Conservation (phyloP, 1,139 yeast species). For the Geotrichum candidum region DNA sequence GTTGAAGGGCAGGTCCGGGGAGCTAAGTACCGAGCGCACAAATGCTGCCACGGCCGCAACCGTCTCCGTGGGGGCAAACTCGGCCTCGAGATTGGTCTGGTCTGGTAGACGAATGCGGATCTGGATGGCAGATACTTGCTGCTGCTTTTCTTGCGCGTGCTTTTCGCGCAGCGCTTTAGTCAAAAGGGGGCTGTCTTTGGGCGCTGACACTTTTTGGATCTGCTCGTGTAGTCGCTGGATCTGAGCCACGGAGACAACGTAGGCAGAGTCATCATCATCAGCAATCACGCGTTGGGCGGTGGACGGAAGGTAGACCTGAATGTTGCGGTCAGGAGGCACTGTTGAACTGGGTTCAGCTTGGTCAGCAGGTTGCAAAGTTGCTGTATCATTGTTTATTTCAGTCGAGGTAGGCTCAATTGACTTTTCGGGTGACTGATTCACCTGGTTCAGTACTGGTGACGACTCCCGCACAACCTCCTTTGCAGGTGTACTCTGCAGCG, state of each 20-base stretch:
- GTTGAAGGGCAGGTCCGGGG: slow-evolving; percentile 27
- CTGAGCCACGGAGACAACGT: slow-evolving; percentile 13
- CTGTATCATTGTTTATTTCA: neutral
- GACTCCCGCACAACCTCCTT: neutral
- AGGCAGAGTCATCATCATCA: slow-evolving; percentile 23
- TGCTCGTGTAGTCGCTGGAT: slow-evolving; percentile 18
- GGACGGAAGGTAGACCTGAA: slow-evolving; percentile 25
- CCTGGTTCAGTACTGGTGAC: neutral
- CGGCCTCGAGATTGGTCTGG: slow-evolving; percentile 31
- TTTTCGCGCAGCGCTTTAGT: slow-evolving; percentile 30
- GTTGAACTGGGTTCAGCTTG: neutral
- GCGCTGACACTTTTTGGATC: slow-evolving; percentile 24
- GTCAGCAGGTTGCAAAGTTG: neutral
- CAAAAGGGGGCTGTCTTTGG: slow-evolving; percentile 29
- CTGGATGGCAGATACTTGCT: slow-evolving; percentile 18
- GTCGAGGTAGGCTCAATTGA: neutral
- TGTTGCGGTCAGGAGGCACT: slow-evolving; percentile 12
- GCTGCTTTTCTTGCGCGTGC: slow-evolving; percentile 24
- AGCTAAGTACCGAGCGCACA: slow-evolving; percentile 25
- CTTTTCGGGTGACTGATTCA: neutral
- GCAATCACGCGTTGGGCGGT: slow-evolving; percentile 15
- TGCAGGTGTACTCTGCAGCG: too few relatives aligned
- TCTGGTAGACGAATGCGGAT: slow-evolving; percentile 32
- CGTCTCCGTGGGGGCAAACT: slow-evolving; percentile 28
- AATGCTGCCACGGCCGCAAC: slow-evolving; percentile 28